Conservation (phyloP, 2,329 filamentous ascomycete species). For the Xylariaceae sp. region DNA sequence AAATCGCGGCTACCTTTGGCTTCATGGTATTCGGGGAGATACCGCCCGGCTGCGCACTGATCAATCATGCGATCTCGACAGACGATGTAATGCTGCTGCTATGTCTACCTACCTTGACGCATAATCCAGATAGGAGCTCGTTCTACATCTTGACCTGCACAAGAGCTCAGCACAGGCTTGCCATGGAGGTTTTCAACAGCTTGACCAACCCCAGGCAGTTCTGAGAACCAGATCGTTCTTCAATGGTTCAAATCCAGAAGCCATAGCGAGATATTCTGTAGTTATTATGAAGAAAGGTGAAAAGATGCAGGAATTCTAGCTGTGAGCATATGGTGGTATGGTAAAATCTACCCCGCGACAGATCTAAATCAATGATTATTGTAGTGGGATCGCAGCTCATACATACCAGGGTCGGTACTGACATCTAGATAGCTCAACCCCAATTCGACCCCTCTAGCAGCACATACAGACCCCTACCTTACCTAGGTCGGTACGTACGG, state of each 20-base stretch:
- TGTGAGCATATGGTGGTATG: no score
- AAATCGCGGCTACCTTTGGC: constrained; percentile 90
- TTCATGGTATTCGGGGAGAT: constrained; percentile 96
- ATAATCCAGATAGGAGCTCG: constrained; percentile 98
- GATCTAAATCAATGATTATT: no score
- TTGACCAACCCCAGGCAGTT: constrained; percentile 72
- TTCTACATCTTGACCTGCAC: constrained; percentile 79
- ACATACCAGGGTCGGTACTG: no score
- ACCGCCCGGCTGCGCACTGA: constrained; percentile 69
- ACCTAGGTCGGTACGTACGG: no score
- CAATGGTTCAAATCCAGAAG: constrained; percentile 71
- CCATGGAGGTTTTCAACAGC: constrained; percentile 11
- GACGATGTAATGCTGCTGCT: not conserved
- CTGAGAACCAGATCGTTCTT: constrained; percentile 91
- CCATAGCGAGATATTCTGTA: constrained; percentile 54
- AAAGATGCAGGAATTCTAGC: no score
- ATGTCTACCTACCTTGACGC: constrained; percentile 72
- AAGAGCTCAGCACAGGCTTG: constrained; percentile 14
- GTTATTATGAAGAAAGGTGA: no score
- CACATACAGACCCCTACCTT: no score
- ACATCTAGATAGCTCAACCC: no score
- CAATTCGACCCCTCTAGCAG: no score
- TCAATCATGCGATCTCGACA: not conserved
- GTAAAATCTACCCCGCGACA: not conserved
- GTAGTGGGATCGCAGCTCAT: no score